Conservation (phyloP, 73 alveolate species). For the Durusdinium trenchii region DNA sequence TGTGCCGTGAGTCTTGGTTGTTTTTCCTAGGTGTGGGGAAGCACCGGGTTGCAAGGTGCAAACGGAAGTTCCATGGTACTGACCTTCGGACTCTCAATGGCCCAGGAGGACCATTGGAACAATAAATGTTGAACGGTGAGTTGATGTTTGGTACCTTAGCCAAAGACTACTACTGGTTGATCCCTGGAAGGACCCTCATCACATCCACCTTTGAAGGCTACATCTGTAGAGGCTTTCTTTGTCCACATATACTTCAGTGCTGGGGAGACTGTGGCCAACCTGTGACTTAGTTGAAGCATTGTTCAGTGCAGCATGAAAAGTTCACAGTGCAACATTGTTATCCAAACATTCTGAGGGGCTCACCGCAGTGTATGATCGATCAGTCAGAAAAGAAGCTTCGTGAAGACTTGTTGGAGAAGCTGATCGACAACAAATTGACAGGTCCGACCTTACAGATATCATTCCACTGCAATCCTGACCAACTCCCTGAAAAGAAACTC, state of each 20-base stretch:
- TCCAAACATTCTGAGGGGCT: background rate
- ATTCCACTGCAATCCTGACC: background rate
- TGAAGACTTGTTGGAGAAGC: background rate
- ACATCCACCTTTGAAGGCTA: background rate
- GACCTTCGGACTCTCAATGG: background rate
- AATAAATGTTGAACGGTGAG: background rate
- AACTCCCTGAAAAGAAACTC: background rate
- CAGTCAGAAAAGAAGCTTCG: background rate
- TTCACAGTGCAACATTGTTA: no score
- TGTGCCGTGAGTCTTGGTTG: background rate
- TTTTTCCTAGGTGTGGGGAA: background rate
- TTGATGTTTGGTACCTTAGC: no score
- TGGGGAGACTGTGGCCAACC: background rate
- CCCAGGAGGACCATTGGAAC: background rate
- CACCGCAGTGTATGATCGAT: background rate
- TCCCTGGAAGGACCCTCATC: background rate
- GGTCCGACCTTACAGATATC: background rate
- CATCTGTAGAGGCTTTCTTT: background rate
- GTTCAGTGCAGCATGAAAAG: no score
- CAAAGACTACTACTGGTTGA: no score
- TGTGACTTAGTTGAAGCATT: background rate
- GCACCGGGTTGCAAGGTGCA: background rate
- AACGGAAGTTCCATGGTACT: background rate
- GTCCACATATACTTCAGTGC: conserved; percentile 8
- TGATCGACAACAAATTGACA: background rate